Evolutionary conservation across 1,284 basidiomycete genomes (phyloP), one percentile per base, ranked within the genome.

Genomic region (Golubevia pallescens): DNA sequence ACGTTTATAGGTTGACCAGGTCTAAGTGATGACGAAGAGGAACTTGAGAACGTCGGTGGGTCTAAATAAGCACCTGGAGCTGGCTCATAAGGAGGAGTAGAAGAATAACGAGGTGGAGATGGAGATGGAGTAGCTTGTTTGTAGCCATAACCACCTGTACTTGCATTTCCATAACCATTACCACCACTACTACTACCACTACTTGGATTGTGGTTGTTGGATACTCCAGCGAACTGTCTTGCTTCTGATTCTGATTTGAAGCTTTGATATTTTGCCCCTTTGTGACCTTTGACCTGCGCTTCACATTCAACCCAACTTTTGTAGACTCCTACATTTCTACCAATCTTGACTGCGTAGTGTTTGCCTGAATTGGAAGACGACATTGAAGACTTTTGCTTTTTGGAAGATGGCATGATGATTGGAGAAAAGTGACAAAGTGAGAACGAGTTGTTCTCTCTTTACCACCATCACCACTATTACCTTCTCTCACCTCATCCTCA

Each of bases 261-360:
- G 74, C 91, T 92, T 82, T 92, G 90, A 86, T 88, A 91, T n/a
- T 81, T 85, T 2, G 91, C 88, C 13, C 88, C 88, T 0, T 86
- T 32, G 77, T 89, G 92, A 16, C 89, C 90, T 56, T 89, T 88
- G 38, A 90, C 87, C 73, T 91, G 90, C 0, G 80, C 80, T 70
- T 90, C 86, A 74, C 90, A 91, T 10, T 92, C 90, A 3, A 84
- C 84, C 78, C 85, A 86, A 0, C 66, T 68, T 0, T 32, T 65
- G 66, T 73, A 86, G 10, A 86, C 66, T 52, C 85, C 85, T 2
- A 71, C 66, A 13, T 54, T 20, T 10, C 71, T 62, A 0, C 85
- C 85, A 7, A 62, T 63, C 8, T 71, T 69, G 8, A 86, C 84
- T 65, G 80, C 67, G 34, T 75, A 77, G 61, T 56, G n/a, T n/a